Evolutionary conservation across 768 basidiomycete species (phyloP), one percentile per base, ranked within the genome.

Genomic region (Inosperma sp.): DNA sequence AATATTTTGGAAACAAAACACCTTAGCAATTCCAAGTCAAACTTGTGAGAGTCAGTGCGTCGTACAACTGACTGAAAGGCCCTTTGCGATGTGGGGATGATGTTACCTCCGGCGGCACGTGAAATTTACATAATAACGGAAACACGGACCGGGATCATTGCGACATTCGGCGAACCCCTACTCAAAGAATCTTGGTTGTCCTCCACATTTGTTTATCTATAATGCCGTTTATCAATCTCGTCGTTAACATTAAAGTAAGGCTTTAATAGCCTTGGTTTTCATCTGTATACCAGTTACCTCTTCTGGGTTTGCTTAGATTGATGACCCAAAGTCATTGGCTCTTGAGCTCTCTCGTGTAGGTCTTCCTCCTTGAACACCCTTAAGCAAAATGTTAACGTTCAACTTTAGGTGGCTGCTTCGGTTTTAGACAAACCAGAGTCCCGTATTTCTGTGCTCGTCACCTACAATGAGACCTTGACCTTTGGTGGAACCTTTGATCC

Each of bases 401-500:
- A n/a, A 7, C 23, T 47, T 16, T 17, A 86, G 84, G 65, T 81
- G 52, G 68, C 73, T 7, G 81, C 84, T 7, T 61, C 75, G 49
- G 71, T 71, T 7, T 63, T 86, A 53, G 62, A 63, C 0, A 86
- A 84, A 60, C 81, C 82, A 0, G 78, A 82, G 58, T 25, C 51
- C 12, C 72, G 75, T 55, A 79, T 88, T 56, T 70, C 74, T n/a
- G 68, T 80, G 54, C 72, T 74, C 55, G 74, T 81, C 57, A 70
- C 63, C 9, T 73, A 82, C 69, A 81, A 82, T 56, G 80, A 86
- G 47, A 72, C 70, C 29, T 72, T 86, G 52, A 74, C 80, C 3
- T 86, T 81, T 59, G 70, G 56, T 16, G 85, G 84, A 10, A 77
- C 78, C 4, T 77, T 84, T 47, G 84, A 86, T 13, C 85, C 85